Percentiles rank a stretch among this genome's conserved stretches.
These are phyloP conservation scores for Xylaria palmicola DNA, from an alignment of 495 filamentous ascomycete species.

Conservation along the genomic window DNA sequence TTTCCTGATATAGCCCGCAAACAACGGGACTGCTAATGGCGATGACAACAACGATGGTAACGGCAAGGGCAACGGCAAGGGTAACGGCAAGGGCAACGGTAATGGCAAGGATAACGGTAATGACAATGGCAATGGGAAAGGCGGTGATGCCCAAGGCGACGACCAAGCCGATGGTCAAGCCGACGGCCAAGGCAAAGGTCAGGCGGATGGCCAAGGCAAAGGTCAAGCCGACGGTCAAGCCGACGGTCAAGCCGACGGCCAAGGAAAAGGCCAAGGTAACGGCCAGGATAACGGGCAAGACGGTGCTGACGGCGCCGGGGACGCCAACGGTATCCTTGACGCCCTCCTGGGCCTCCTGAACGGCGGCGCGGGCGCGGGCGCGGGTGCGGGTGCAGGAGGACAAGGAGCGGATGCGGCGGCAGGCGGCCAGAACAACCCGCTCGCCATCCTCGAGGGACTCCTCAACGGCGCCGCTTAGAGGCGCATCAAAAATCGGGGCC, in stretches of 20 bases:
- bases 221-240: background rate
- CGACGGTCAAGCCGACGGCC: constrained; percentile 5
- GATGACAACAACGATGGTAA: constrained; percentile 8
- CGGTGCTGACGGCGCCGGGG: background rate
- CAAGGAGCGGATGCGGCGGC: background rate
- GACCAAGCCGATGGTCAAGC: background rate
- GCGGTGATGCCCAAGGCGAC: background rate
- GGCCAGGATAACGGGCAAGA: background rate
- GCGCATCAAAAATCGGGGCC: background rate
- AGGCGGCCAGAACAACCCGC: constrained; percentile 4
- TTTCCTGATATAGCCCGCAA: constrained; percentile 11
- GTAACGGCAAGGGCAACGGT: background rate
- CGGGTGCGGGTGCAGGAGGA: too few species aligned
- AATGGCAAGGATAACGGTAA: background rate
- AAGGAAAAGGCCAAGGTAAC: background rate
- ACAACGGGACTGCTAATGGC: constrained; percentile 15
- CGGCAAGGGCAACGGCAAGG: constrained; percentile 8
- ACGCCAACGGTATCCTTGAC: background rate
- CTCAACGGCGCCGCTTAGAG: constrained; percentile 12
- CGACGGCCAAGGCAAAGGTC: background rate
- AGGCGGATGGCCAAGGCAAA: background rate
- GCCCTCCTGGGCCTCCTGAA: constrained; percentile 15
- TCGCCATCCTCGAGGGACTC: constrained; percentile 16
- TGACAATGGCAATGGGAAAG: constrained; percentile 11
- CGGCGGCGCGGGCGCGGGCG: too few species aligned